Percentiles rank a stretch among this genome's conserved stretches.
phyloP scores from a whole-genome alignment of 2,329 filamentous ascomycete genomes.

The Ambrosiella cleistominuta region DNA sequence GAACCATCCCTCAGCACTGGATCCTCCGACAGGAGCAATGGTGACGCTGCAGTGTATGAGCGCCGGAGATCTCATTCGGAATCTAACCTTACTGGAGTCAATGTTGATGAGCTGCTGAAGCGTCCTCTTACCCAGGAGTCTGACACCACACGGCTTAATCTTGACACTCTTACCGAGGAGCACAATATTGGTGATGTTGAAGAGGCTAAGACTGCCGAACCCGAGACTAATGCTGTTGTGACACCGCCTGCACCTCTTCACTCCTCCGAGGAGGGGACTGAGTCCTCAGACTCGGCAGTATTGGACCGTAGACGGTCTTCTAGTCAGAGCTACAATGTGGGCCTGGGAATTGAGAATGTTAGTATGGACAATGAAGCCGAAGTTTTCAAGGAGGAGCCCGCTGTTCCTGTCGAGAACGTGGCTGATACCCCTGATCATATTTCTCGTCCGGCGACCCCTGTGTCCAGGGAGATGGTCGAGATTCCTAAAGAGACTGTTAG shows the following conservation, averaged over 20 bases:
- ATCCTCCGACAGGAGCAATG: conserved; percentile 1
- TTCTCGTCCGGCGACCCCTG: background rate
- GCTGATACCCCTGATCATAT: background rate
- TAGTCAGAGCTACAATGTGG: conserved; percentile 17
- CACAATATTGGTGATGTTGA: background rate
- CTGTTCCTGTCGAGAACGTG: background rate
- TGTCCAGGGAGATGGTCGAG: too few relatives aligned
- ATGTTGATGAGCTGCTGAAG: background rate
- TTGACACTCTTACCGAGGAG: background rate
- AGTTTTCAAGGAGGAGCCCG: background rate
- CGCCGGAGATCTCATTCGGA: conserved; percentile 3
- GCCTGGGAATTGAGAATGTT: background rate
- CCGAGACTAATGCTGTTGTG: background rate
- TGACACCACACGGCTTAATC: background rate
- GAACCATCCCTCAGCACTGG: background rate
- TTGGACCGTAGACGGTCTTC: background rate
- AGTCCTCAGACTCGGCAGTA: background rate
- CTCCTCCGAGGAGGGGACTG: background rate
- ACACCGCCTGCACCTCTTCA: background rate
- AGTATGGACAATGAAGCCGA: background rate
- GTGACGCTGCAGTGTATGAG: background rate
- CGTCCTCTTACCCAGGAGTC: too few relatives aligned
- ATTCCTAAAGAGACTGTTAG: too few relatives aligned
- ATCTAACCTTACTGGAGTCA: background rate
- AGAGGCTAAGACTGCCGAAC: conserved; percentile 18